Percentiles rank a stretch among this genome's conserved stretches.
These are phyloP conservation scores for Suillus plorans DNA, from an alignment of 768 basidiomycete genomes.

Conservation along the genomic window DNA sequence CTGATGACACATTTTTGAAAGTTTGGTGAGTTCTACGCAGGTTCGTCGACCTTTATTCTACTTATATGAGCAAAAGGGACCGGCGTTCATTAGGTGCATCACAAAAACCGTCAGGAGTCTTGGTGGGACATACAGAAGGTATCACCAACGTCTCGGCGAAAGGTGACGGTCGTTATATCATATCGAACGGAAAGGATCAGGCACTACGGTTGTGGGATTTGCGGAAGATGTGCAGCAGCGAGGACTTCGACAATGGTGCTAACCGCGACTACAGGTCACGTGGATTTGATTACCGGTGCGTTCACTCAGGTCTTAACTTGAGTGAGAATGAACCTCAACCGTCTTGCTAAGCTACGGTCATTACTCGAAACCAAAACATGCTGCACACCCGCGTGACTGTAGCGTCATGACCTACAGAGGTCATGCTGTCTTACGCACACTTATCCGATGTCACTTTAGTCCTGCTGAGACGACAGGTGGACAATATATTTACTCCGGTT, in stretches of 20 bases:
- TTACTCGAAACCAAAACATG: constrained; percentile 61
- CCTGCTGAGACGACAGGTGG: constrained; percentile 89
- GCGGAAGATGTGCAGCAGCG: constrained; percentile 82
- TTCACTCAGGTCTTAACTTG: constrained; percentile 5
- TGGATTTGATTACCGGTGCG: constrained; percentile 83
- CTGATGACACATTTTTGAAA: constrained; percentile 93
- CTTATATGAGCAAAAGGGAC: constrained; percentile 38
- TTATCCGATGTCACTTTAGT: constrained; percentile 96
- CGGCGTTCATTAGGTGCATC: constrained; percentile 46
- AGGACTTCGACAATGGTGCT: constrained; percentile 60
- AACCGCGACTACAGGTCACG: constrained; percentile 52
- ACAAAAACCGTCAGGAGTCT: constrained; percentile 83
- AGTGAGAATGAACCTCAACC: constrained; percentile 12
- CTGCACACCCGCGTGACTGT: constrained; percentile 83
- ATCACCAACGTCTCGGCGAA: constrained; percentile 94
- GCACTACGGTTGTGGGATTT: constrained; percentile 90
- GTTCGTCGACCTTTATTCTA: background rate
- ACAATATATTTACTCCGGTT: constrained; percentile 94
- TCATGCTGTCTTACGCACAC: constrained; percentile 84
- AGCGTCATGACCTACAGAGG: constrained; percentile 96
- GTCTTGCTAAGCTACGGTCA: constrained; percentile 48
- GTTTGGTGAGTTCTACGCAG: constrained; percentile 67
- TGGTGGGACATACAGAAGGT: constrained; percentile 95
- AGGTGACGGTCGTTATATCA: constrained; percentile 92
- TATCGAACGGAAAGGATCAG: constrained; percentile 97